Evolutionary conservation across 371 early-diverging fungal genomes (phyloP), one percentile per base, ranked within the genome.

Genomic region (Lichtheimia corymbifera): DNA sequence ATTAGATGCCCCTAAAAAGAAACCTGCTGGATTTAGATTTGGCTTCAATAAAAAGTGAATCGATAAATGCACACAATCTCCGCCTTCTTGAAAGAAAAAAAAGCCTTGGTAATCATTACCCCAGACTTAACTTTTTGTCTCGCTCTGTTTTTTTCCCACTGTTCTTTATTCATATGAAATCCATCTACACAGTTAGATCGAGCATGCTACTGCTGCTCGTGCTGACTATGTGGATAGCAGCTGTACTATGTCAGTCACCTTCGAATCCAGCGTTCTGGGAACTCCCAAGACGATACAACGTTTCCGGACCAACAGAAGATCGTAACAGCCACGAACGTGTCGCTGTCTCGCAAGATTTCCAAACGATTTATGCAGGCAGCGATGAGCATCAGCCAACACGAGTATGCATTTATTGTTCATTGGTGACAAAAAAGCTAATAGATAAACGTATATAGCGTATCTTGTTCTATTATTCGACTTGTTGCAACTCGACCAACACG

Each of bases 11-110:
- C 62, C 62, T 4, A 50, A 67, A 30, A 70, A 73, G 51, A 67
- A 67, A 42, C 60, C 51, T 22, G 50, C 61, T 53, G 70, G 67
- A 17, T 70, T 76, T 44, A 68, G 73, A 28, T 76, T 76, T 65
- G 73, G 71, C 0, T 61, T 76, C 24, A 73, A 71, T 49, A 76
- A 72, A 56, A 66, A 73, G 47, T 17, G 5, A 11, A 11, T 0
- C 5, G 7, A 45, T 15, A 5, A 7, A 18, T 47, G 18, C 22
- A 22, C 47, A 47, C 47, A 9, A 35, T 35, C 35, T 35, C 47
- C 47, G 47, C 22, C 4, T 47, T 17, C 14, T 1, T 35, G 4
- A 28, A 7, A 28, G 7, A 5, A 35, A 11, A 35, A 35, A 35
- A 35, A 35, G 35, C 35, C 35, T 35, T 35, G 35, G 35, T 9